A percentile compares a stretch with the other conserved stretches of the same genome.
These are phyloP conservation scores for Fusarium drepaniforme DNA, from an alignment of 2,329 filamentous ascomycete species.

Conservation along the genomic window DNA sequence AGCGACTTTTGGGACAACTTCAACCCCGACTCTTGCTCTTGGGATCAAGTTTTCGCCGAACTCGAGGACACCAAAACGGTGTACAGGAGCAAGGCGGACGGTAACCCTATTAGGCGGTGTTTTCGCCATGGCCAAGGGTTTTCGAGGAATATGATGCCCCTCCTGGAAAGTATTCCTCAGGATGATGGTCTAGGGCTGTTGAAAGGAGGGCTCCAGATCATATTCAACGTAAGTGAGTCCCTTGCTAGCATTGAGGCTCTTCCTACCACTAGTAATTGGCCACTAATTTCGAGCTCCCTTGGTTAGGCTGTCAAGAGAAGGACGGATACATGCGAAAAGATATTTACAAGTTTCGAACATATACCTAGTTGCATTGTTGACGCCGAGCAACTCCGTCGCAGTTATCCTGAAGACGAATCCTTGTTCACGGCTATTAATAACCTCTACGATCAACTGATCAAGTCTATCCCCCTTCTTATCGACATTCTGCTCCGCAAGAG, in stretches of 20 bases:
- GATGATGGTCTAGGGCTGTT: not conserved
- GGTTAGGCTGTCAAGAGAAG: not conserved
- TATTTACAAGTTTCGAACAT: not conserved
- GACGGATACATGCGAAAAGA: not conserved
- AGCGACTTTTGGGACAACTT: not conserved
- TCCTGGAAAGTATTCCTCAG: not conserved
- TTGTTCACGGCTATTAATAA: not conserved
- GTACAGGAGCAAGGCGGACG: not conserved
- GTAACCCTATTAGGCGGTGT: not conserved
- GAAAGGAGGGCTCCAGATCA: not conserved
- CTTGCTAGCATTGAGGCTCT: not conserved
- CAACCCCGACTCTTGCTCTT: not conserved
- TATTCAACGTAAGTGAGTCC: not conserved
- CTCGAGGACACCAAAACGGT: not conserved
- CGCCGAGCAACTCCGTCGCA: not conserved
- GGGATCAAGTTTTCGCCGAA: not conserved
- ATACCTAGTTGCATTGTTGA: not conserved
- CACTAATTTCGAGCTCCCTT: too few species aligned
- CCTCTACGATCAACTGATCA: not conserved
- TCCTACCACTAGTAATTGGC: too few species aligned
- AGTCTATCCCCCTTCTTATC: not conserved
- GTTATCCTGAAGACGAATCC: not conserved
- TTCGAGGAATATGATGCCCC: not conserved
- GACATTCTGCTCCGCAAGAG: not conserved
- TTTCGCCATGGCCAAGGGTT: not conserved